These are phyloP conservation scores for Trichophyton rubrum DNA, from an alignment of 2,329 filamentous ascomycete genomes.

Conservation along the genomic window DNA sequence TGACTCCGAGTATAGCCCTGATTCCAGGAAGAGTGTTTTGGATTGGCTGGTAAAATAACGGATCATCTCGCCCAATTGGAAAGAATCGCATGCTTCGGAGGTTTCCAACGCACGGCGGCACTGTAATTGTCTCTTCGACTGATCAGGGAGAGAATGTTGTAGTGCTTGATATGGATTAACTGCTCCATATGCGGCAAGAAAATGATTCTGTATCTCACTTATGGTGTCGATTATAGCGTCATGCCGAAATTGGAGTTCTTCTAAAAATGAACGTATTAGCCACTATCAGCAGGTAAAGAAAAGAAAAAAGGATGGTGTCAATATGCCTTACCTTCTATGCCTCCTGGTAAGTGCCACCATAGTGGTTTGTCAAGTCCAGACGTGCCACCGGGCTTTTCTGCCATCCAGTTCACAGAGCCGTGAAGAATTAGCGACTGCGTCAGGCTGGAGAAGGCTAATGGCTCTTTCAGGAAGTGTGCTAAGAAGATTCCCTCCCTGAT, in stretches of 20 bases:
- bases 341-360: constrained; percentile 28
- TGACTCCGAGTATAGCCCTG: constrained; percentile 26
- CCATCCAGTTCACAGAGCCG: constrained; percentile 28
- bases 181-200: constrained; percentile 30
- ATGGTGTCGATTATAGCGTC: constrained; percentile 32
- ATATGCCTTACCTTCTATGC: constrained; percentile 29
- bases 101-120: constrained; percentile 32
- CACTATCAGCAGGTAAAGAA: not conserved
- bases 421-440: constrained; percentile 26
- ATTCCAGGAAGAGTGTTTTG: constrained; percentile 32
- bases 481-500: constrained; percentile 30
- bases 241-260: constrained; percentile 32
- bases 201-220: constrained; percentile 31
- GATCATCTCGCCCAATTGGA: constrained; percentile 34
- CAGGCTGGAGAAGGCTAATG: constrained; percentile 19
- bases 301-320: not conserved
- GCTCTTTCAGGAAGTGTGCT: constrained; percentile 22
- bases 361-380: constrained; percentile 15
- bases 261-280: constrained; percentile 16
- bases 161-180: constrained; percentile 19
- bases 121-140: constrained; percentile 19
- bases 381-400: constrained; percentile 18
- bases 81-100: constrained; percentile 32
- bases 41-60: constrained; percentile 32
- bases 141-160: constrained; percentile 8